Conservation (phyloP, 1,139 yeast genomes). For the Fermentozyma sake region DNA sequence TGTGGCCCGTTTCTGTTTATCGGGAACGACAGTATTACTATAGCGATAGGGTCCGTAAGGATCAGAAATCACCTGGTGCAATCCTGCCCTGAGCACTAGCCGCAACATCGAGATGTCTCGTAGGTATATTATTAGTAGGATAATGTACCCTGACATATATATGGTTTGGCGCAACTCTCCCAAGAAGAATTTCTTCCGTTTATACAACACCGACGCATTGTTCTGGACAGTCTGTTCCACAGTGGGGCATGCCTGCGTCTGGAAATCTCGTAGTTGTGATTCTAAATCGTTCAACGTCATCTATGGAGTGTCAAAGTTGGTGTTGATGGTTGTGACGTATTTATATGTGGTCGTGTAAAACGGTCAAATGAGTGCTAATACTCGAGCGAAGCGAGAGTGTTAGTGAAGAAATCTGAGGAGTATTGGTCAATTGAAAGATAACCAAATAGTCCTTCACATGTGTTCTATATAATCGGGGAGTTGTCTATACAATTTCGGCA, state of each 20-base stretch:
- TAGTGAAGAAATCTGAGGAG: too few species aligned
- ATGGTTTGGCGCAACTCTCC: slow-evolving; percentile 29
- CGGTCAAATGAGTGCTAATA: too few species aligned
- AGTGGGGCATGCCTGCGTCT: slow-evolving; percentile 30
- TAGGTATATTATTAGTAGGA: slow-evolving; percentile 30
- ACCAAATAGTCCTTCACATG: too few species aligned
- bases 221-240: slow-evolving; percentile 33
- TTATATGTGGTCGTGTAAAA: too few species aligned
- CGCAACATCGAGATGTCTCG: slow-evolving; percentile 32
- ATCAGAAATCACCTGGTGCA: slow-evolving; percentile 28
- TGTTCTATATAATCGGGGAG: too few species aligned
- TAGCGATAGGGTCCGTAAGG: too few species aligned
- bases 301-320: too few species aligned
- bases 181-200: slow-evolving; percentile 36
- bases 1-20: slow-evolving; percentile 21
- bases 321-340: too few species aligned
- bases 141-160: slow-evolving; percentile 25
- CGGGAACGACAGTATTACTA: too few species aligned
- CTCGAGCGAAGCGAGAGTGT: slow-evolving; percentile 5
- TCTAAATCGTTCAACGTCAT: too few species aligned
- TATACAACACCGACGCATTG: slow-evolving; percentile 34
- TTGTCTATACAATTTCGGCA: too few species aligned
- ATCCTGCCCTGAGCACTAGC: slow-evolving; percentile 21
- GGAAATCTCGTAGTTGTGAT: slow-evolving; percentile 24
- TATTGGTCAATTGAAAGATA: too few species aligned